Base-by-base conservation (phyloP, 2,329 filamentous ascomycete genomes). In the Phyllosticta citriasiana region DNA sequence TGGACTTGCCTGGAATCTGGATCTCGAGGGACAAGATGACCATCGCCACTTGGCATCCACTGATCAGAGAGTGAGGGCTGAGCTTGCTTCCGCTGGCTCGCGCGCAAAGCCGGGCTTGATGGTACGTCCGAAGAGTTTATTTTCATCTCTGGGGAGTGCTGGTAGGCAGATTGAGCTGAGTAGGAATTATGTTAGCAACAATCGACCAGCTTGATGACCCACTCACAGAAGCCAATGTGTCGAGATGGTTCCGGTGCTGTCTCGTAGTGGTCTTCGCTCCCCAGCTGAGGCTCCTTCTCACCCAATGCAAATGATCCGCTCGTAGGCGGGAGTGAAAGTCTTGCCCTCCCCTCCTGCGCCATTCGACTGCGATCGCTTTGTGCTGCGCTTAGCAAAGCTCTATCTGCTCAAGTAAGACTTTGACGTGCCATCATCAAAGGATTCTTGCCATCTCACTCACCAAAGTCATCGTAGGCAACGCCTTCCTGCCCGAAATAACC, bases 91-190 rank as follows among this genome's bases (percentile, higher is more conserved):
- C 74, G 66, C 61, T 71, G 72, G 33, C 71, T 69, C 16, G 75
- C 75, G 51, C 64, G 70, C 55, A 75, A 69, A 2, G 73, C 69
- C 33, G 77, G 77, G 63, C 76, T 78, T 2, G 76, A 78, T 14
- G 71, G 66, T 2, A 72, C 47, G 51, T 65, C 59, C 55, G 72
- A 59, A 53, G 74, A 74, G 63, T 72, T 76, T 1, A 67, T 54
- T 16, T 67, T 65, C 10, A 63, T 51, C 19, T 33, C 62, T 16
- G 55, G 52, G 14, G 35, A 47, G 9, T 65, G 30, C 30, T 66
- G 65, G 59, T 72, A 69, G 7, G 67, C 62, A 54, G 70, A 71
- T 26, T 62, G 68, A 53, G 57, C 40, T 47, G 40, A 47, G 14
- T 14, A 7, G 40, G n/a, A 47, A 47, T 14, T 5, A 2, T n/a